phyloP scores from a whole-genome alignment of 805 yeast species.

The Saccharomycopsis olivae region DNA sequence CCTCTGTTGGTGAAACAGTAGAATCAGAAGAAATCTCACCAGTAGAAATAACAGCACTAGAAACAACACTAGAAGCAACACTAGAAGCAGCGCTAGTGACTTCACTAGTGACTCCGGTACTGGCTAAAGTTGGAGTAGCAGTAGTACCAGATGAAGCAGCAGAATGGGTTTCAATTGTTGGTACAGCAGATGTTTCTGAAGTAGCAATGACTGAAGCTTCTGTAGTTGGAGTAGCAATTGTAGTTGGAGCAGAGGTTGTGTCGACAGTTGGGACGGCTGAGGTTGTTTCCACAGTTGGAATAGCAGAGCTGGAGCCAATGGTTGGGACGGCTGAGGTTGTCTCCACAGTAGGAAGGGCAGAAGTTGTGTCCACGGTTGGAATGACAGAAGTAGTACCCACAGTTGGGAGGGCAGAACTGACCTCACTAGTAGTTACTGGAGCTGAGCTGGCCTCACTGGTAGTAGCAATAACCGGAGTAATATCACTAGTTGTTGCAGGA shows the following conservation, averaged over 20 bases:
- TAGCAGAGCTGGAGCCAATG: neutral
- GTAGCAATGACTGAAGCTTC: neutral
- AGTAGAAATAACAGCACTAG: neutral
- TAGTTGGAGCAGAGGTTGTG: constrained; percentile 1
- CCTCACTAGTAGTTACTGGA: neutral
- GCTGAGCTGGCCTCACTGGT: neutral
- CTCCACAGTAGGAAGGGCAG: neutral
- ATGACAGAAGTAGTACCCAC: neutral
- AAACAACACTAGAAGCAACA: neutral
- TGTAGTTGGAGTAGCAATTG: neutral
- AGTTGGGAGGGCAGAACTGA: neutral
- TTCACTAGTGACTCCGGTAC: constrained; percentile 12
- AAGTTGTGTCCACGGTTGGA: neutral
- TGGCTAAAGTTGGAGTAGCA: neutral
- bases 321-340: neutral
- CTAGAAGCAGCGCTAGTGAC: neutral
- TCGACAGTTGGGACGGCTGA: neutral
- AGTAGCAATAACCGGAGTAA: neutral
- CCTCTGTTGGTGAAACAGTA: neutral
- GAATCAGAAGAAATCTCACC: constrained; percentile 3
- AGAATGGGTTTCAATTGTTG: no score
- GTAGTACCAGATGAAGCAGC: neutral
- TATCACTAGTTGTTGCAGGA: neutral
- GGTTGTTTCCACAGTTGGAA: neutral
- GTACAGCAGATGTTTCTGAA: no score